Percentiles rank a stretch among this genome's conserved stretches.
Evolutionary conservation across 805 yeast genomes (phyloP).

Genomic region (Myxozyma kluyveri): DNA sequence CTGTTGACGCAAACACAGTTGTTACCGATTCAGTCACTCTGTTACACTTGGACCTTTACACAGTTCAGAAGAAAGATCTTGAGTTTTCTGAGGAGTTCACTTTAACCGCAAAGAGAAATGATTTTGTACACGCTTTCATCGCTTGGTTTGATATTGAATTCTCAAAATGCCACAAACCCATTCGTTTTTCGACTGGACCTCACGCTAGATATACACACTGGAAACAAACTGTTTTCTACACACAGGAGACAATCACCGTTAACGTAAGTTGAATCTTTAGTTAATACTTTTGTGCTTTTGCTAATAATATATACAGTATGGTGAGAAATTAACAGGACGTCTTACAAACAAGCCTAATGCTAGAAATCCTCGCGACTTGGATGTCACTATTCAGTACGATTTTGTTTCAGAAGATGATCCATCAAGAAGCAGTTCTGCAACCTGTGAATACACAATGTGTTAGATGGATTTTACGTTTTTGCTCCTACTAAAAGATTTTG

Average conservation of each 20-base stretch:
- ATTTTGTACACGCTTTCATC: constrained; percentile 80
- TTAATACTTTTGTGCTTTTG: constrained; percentile 33
- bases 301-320: constrained; percentile 57
- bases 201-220: constrained; percentile 93
- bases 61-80: constrained; percentile 77
- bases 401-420: constrained; percentile 44
- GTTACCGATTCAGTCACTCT: constrained; percentile 70
- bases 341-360: constrained; percentile 74
- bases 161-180: constrained; percentile 51
- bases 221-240: constrained; percentile 96
- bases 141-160: constrained; percentile 95
- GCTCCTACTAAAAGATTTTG: not conserved
- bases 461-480: no score
- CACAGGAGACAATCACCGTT: constrained; percentile 65
- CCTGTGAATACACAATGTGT: constrained; percentile 24
- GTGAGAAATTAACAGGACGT: constrained; percentile 70
- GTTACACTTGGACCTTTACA: constrained; percentile 83
- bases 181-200: constrained; percentile 90
- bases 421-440: constrained; percentile 6
- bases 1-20: constrained; percentile 76
- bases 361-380: constrained; percentile 83
- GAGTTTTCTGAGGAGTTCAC: constrained; percentile 71
- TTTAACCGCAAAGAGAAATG: constrained; percentile 72
- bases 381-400: constrained; percentile 64
- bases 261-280: constrained; percentile 15